Conservation (phyloP, 306 rosid genomes). For the Quercus robur region DNA sequence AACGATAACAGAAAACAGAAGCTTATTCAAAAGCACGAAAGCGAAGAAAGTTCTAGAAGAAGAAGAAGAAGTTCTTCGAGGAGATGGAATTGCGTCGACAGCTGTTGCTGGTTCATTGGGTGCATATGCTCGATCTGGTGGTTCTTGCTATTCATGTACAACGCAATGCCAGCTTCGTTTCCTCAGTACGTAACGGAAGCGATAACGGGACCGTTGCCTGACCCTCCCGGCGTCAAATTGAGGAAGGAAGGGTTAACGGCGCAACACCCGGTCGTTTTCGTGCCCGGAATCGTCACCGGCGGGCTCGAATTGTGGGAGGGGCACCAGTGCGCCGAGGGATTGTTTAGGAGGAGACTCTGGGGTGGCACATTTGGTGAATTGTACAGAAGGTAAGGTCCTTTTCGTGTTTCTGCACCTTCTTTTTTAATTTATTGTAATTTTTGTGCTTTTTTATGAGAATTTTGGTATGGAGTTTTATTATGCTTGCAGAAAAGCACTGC, state of each 20-base stretch:
- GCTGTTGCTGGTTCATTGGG: constrained; percentile 76
- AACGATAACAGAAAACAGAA: constrained; percentile 13
- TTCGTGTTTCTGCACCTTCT: not conserved
- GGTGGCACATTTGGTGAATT: constrained; percentile 82
- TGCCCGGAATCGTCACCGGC: constrained; percentile 82
- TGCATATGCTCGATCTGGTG: constrained; percentile 69
- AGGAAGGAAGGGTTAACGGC: constrained; percentile 66
- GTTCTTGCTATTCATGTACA: constrained; percentile 57
- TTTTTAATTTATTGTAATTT: not conserved
- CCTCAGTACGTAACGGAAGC: constrained; percentile 83
- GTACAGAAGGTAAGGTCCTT: constrained; percentile 51
- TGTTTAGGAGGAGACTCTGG: constrained; percentile 80
- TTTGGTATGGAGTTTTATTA: not conserved
- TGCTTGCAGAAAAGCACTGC: not conserved
- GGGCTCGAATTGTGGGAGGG: constrained; percentile 88
- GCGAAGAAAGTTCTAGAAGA: not conserved
- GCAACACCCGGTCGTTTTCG: constrained; percentile 78
- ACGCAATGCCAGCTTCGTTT: constrained; percentile 83
- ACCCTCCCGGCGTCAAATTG: constrained; percentile 78
- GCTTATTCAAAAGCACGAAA: not conserved
- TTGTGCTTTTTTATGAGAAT: not conserved
- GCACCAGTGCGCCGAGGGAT: constrained; percentile 67
- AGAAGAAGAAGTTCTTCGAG: not conserved
- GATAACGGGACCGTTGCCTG: constrained; percentile 66
- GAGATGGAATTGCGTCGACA: constrained; percentile 59